These are phyloP conservation scores for Flaveria robusta DNA, from an alignment of 129 eudicot genomes.

Conservation along the genomic window DNA sequence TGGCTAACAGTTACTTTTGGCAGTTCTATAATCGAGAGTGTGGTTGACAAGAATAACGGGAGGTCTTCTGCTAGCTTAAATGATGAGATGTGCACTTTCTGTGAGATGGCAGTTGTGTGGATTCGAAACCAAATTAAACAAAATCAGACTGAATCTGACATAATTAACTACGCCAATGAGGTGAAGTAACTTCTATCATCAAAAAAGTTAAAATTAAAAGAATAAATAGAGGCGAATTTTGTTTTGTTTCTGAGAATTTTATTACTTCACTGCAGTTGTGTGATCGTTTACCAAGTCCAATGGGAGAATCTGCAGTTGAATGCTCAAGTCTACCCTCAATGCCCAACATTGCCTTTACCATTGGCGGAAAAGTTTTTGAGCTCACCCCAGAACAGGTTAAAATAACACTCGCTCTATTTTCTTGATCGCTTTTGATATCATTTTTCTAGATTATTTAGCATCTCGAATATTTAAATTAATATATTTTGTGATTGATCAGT, in stretches of 20 bases:
- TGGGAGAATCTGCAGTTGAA: constrained; percentile 94
- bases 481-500: constrained; percentile 41
- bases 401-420: background rate
- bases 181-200: constrained; percentile 34
- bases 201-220: background rate
- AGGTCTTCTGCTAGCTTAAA: constrained; percentile 44
- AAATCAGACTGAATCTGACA: constrained; percentile 68
- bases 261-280: constrained; percentile 63
- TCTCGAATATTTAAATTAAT: constrained; percentile 7
- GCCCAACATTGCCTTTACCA: constrained; percentile 77
- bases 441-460: background rate
- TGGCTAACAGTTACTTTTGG: constrained; percentile 7
- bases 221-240: background rate
- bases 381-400: constrained; percentile 80
- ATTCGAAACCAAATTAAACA: constrained; percentile 69
- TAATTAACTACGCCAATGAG: constrained; percentile 71
- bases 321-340: constrained; percentile 64
- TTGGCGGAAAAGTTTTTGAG: constrained; percentile 76
- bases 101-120: constrained; percentile 95
- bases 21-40: constrained; percentile 86
- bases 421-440: background rate
- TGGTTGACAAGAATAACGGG: constrained; percentile 64
- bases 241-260: constrained; percentile 14
- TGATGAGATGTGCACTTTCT: constrained; percentile 77
- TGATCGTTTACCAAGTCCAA: constrained; percentile 82